Evolutionary conservation across 2,329 filamentous ascomycete species (phyloP).

Genomic region (Microdochium bolleyi): DNA sequence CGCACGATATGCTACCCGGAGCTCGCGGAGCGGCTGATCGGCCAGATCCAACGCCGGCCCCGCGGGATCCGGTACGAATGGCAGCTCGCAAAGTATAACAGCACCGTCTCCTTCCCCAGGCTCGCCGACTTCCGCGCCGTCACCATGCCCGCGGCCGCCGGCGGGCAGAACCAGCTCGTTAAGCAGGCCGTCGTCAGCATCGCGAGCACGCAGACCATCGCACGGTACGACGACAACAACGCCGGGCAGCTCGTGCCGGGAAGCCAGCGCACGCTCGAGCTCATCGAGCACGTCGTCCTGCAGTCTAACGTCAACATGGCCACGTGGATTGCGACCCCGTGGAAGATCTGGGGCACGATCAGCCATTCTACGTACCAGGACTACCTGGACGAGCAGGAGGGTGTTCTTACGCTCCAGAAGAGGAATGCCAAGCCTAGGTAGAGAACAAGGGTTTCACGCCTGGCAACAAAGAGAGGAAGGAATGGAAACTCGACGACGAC

Average conservation of each 20-base stretch:
- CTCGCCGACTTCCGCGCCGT: conserved; percentile 48
- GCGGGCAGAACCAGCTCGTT: conserved; percentile 25
- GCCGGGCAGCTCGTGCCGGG: conserved; percentile 34
- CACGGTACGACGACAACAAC: conserved; percentile 24
- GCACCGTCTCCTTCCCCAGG: conserved; percentile 30
- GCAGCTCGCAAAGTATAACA: conserved; percentile 45
- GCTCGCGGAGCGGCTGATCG: conserved; percentile 41
- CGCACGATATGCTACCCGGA: conserved; percentile 44
- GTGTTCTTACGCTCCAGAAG: conserved; percentile 23
- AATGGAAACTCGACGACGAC: neutral
- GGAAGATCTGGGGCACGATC: conserved; percentile 60
- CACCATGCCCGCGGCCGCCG: conserved; percentile 33
- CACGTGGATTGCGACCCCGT: conserved; percentile 41
- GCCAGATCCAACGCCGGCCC: conserved; percentile 44
- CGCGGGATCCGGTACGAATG: conserved; percentile 37
- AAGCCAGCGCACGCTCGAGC: conserved; percentile 40
- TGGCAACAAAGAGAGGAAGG: neutral
- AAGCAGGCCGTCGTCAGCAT: conserved; percentile 57
- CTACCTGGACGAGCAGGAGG: conserved; percentile 26
- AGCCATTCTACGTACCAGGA: conserved; percentile 41
- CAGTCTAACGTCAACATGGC: conserved; percentile 35
- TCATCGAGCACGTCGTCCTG: conserved; percentile 59
- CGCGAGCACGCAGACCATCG: conserved; percentile 45
- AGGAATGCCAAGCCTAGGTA: neutral
- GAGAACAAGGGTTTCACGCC: neutral